These are phyloP conservation scores for Lichtheimia hyalospora DNA, from an alignment of 371 early-diverging fungal genomes.

Conservation along the genomic window DNA sequence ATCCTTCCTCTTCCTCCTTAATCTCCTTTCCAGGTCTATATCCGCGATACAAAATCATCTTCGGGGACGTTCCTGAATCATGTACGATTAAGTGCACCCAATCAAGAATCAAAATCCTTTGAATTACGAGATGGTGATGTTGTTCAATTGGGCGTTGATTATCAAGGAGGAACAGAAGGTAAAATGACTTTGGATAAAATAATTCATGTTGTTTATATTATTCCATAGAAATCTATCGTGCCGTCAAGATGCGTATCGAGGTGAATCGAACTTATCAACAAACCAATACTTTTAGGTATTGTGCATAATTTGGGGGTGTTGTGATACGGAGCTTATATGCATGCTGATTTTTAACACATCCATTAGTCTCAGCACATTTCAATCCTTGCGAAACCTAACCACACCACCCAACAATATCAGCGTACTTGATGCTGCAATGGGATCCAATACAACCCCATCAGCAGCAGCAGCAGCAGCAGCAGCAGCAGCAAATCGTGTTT, in stretches of 20 bases:
- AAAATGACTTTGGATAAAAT: constrained; percentile 9
- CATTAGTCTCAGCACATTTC: constrained; percentile 32
- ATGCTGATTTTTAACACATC: not conserved
- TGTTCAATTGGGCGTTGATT: constrained; percentile 83
- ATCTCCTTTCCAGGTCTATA: constrained; percentile 55
- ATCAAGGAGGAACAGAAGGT: constrained; percentile 80
- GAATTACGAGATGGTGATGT: constrained; percentile 76
- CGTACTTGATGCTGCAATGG: constrained; percentile 21
- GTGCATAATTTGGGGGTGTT: not conserved
- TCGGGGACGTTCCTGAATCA: constrained; percentile 89
- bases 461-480: not conserved
- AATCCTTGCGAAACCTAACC: constrained; percentile 27
- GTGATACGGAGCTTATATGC: not conserved
- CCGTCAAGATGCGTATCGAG: constrained; percentile 25
- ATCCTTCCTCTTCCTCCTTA: too few species aligned
- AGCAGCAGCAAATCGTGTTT: not conserved
- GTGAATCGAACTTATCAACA: constrained; percentile 19
- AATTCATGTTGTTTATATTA: not conserved
- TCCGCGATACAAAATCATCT: constrained; percentile 80
- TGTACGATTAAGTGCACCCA: constrained; percentile 73
- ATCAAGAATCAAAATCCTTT: constrained; percentile 70
- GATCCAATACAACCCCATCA: not conserved
- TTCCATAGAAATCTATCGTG: constrained; percentile 21
- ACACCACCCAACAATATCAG: constrained; percentile 33
- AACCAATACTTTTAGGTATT: constrained; percentile 20